Evolutionary conservation across 2,329 filamentous ascomycete species (phyloP).

Genomic region (Alternaria novae-zelandiae): DNA sequence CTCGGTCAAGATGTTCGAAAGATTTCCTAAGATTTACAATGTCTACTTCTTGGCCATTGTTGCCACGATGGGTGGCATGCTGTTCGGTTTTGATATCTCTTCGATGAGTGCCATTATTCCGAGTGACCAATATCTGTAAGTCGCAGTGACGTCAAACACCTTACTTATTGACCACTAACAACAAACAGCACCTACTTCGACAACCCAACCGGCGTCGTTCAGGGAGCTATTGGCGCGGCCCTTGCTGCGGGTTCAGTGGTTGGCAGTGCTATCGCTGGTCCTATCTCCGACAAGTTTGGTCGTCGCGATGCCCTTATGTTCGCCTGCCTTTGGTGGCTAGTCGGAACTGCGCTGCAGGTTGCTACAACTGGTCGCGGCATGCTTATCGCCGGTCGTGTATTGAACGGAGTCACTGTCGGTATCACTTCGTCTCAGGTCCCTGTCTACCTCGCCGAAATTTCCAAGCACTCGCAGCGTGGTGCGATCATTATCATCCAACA

Average conservation of each 20-base stretch:
- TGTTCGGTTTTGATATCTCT: conserved; percentile 81
- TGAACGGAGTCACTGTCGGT: conserved; percentile 76
- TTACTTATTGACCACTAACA: neutral
- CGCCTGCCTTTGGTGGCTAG: conserved; percentile 61
- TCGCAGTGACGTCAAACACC: neutral
- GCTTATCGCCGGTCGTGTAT: conserved; percentile 73
- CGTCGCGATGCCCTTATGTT: conserved; percentile 61
- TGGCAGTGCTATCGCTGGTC: conserved; percentile 66
- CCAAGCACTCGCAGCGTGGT: conserved; percentile 65
- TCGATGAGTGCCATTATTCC: conserved; percentile 66
- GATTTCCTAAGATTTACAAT: conserved; percentile 61
- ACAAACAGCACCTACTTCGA: conserved; percentile 54
- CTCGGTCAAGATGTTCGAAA: conserved; percentile 37
- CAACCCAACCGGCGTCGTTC: conserved; percentile 55
- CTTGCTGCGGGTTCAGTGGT: conserved; percentile 75
- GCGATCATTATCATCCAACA: conserved; percentile 75
- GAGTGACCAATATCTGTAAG: conserved; percentile 24
- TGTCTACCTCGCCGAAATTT: conserved; percentile 72
- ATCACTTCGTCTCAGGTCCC: conserved; percentile 74
- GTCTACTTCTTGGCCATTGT: conserved; percentile 65
- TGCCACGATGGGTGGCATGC: conserved; percentile 68
- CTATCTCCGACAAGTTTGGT: conserved; percentile 63
- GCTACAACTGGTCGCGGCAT: conserved; percentile 71
- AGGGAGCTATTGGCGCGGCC: conserved; percentile 58
- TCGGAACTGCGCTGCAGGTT: conserved; percentile 68